Base-by-base conservation (phyloP, 2,329 filamentous ascomycete genomes). In the Diaporthe velutina region DNA sequence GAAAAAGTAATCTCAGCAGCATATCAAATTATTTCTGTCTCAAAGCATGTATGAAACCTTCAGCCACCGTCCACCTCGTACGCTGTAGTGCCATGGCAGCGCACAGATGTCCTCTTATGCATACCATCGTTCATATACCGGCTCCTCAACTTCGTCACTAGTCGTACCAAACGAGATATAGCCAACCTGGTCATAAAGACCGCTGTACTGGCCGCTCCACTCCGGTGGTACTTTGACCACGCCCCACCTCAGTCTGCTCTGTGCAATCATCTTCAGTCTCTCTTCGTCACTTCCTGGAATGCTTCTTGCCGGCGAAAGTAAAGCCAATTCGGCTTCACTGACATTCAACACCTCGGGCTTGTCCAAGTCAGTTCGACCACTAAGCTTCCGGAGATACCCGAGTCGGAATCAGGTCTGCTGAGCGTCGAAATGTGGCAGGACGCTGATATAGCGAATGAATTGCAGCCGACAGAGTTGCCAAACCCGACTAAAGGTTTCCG, bases 171-270 rank as follows among this genome's bases (percentile, higher is more conserved):
- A 17, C 50, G 50, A 54, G 25, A 54, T 28, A 28, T 54, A n/a
- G 28, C 50, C 50, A 25, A 25, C 50, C 25, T 54, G 50, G 50
- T 28, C 50, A 28, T 25, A 54, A 10, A 10, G 28, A 10, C 50
- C 12, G 12, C 50, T 54, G 50, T 25, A 54, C 25, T 54, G 50
- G 10, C n/a, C 28, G 25, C 15, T 28, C 50, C 50, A 54, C 50
- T 13, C 25, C 50, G n/a, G 50, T 54, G 50, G n/a, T n/a, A 54
- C 28, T 13, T 54, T 25, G 10, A 54, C 50, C 25, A 54, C 50
- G 15, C 50, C 50, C 50, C 50, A 54, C 50, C n/a, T 54, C 50
- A 54, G 50, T 54, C 50, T 54, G 50, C 50, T 54, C 17, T 54
- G 50, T 15, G 50, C 50, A 15, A 54, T 54, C 50, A 13, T 25